Conservation (phyloP, 495 filamentous ascomycete genomes). For the Aspergillus panamensis region DNA sequence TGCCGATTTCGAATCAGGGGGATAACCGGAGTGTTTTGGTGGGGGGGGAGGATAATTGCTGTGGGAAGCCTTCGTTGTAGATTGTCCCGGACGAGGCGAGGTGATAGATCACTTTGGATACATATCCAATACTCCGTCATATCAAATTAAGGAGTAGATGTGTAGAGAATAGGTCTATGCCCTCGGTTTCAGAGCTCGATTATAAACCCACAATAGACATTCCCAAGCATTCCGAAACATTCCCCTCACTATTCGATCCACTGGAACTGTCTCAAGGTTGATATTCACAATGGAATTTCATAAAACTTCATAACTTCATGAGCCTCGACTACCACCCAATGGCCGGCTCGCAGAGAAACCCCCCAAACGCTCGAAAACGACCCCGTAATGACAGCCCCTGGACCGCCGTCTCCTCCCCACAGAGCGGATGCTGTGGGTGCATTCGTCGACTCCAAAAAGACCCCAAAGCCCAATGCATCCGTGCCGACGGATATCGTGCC, state of each 20-base stretch:
- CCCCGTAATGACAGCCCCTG: no score
- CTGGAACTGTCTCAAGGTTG: no score
- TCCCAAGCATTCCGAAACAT: no score
- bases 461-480: neutral
- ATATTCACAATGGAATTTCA: no score
- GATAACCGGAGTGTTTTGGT: constrained; percentile 32
- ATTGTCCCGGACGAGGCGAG: no score
- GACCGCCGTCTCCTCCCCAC: neutral
- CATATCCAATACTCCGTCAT: neutral
- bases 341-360: neutral
- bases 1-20: constrained; percentile 30
- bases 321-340: neutral
- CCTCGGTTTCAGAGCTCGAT: no score
- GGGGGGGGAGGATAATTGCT: neutral
- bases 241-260: no score
- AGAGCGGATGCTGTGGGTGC: neutral
- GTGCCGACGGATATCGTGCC: neutral
- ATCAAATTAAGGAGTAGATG: no score
- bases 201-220: no score
- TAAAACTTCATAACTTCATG: no score
- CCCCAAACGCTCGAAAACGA: no score
- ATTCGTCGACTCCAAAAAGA: neutral
- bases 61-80: neutral
- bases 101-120: neutral
- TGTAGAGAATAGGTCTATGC: no score